Evolutionary conservation across 345 rosid genomes (phyloP), one percentile per base, ranked within the genome.

Genomic region (Gossypium bickii): DNA sequence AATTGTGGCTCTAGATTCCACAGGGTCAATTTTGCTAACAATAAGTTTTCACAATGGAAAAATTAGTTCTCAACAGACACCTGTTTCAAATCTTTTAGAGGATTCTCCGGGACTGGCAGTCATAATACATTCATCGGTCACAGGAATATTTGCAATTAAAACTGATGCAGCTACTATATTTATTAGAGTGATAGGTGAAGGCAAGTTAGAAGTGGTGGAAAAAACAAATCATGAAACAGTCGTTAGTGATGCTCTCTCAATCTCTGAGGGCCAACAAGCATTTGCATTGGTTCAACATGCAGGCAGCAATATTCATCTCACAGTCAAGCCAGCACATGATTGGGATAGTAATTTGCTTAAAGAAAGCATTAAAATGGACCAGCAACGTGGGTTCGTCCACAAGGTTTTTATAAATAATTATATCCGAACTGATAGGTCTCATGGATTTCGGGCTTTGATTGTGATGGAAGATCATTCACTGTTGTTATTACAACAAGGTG

Each of bases 401-500:
- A 92, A 87, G 90, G 92, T 96, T 85, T 96, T 92, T 85, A 84
- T 96, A 76, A 93, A 96, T 80, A 92, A 87, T 83, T 96, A 93
- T 82, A 75, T 90, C 77, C 83, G 89, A 81, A 96, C 98, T n/a
- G 99, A 96, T 80, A 92, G 86, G 78, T 87, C 94, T 74, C 79
- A 96, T 83, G 99, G 99, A 56, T 96, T 93, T 81, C 88, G 98
- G 87, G 97, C 89, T 18, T 88, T 93, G 84, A 83, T 96, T 73
- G 90, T 93, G 76, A 90, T 96, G 99, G 99, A 96, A 86, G 97
- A 96, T 85, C 97, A 93, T 85, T 93, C 99, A 49, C 87, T 96
- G 34, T 83, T 92, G 78, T 84, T 96, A 80, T 81, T 93, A 76
- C 99, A 96, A 77, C 98, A 96, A 83, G 97, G 98, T 67, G 89